A percentile compares a stretch with the other conserved stretches of the same genome.
Evolutionary conservation across 2,329 filamentous ascomycete genomes (phyloP).

Genomic region (Sphaerulina populicola): DNA sequence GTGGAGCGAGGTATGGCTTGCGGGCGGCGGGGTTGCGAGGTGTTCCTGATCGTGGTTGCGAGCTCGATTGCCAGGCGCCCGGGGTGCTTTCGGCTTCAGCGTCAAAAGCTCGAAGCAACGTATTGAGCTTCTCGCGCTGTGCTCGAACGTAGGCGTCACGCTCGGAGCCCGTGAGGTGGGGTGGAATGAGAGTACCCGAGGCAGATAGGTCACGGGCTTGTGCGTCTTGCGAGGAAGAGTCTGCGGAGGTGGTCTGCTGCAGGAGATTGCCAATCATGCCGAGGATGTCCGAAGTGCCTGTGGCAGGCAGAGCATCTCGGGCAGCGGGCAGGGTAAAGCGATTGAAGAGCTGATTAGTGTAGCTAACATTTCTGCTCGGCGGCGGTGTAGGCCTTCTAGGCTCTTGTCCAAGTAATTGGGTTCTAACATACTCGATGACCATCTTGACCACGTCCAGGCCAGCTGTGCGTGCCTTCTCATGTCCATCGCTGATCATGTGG

Average conservation of each 20-base stretch:
- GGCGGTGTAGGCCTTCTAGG: conserved; percentile 47
- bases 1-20: conserved; percentile 25
- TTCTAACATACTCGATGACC: conserved; percentile 52
- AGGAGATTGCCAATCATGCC: conserved; percentile 68
- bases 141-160: conserved; percentile 65
- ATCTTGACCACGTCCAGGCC: conserved; percentile 54
- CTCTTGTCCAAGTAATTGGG: conserved; percentile 69
- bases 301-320: conserved; percentile 43
- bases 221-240: conserved; percentile 34
- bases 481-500: conserved; percentile 71
- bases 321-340: conserved; percentile 76
- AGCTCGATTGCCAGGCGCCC: conserved; percentile 17
- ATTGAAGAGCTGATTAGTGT: conserved; percentile 73
- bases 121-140: conserved; percentile 68
- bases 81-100: conserved; percentile 57
- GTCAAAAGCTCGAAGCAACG: conserved; percentile 69
- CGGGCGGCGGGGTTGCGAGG: conserved; percentile 24
- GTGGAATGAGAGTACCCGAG: conserved; percentile 61
- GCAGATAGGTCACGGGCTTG: conserved; percentile 47
- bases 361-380: conserved; percentile 45
- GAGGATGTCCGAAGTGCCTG: conserved; percentile 60
- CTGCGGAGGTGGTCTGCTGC: conserved; percentile 38
- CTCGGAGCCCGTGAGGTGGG: conserved; percentile 59
- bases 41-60: conserved; percentile 19
- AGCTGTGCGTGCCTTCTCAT: conserved; percentile 67